Percentiles rank a stretch among this genome's conserved stretches.
These are phyloP conservation scores for Cornus controversa DNA, from an alignment of 148 eudicot genomes.

Conservation along the genomic window DNA sequence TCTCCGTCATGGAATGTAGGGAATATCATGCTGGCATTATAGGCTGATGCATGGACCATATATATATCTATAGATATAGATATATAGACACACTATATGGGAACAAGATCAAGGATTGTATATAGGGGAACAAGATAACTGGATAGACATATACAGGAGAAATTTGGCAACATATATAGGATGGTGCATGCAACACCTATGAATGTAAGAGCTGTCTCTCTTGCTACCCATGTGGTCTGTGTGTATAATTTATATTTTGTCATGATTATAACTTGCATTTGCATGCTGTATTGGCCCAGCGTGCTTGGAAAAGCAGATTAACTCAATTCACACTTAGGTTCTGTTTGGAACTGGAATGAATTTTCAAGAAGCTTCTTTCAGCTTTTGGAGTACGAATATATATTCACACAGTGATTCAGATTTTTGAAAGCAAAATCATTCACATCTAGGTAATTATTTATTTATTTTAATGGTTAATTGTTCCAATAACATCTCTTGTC, in stretches of 20 bases:
- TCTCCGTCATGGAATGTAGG: neutral
- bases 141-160: neutral
- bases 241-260: neutral
- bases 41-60: neutral
- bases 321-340: neutral
- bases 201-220: neutral
- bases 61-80: too few species aligned
- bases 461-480: too few species aligned
- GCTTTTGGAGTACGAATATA: too few species aligned
- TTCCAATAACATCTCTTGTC: too few species aligned
- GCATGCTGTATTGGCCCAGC: neutral
- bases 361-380: too few species aligned
- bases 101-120: neutral
- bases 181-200: neutral
- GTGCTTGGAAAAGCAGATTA: neutral
- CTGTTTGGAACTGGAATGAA: too few species aligned
- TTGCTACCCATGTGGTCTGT: neutral
- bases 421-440: too few species aligned
- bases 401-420: too few species aligned
- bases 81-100: neutral
- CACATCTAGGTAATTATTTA: too few species aligned
- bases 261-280: neutral
- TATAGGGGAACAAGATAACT: too few species aligned
- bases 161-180: neutral
- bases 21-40: neutral